Evolutionary conservation across 768 basidiomycete genomes (phyloP), one percentile per base, ranked within the genome.

Genomic region (Lactifluus pinguis): DNA sequence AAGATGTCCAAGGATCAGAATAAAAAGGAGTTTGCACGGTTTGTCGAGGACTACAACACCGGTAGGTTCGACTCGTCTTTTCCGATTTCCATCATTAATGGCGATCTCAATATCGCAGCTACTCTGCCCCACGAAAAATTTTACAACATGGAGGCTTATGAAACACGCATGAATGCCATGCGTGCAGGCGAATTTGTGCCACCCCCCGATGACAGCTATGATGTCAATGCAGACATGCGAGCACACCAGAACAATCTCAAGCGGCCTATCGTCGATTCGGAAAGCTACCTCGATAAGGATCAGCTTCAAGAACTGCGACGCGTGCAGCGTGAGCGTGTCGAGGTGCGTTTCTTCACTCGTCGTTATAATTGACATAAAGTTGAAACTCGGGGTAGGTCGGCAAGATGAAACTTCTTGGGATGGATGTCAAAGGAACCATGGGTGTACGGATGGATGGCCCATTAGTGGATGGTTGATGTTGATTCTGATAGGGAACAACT

Each of bases 91-190:
- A 42, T 8, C 29, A 51, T 48, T 62, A 59, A 25, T 51, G 30
- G 19, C n/a, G 25, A 10, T 14, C n/a, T 19, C 10, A 51, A 47
- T 30, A 44, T 42, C 25, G 13, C 61, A 93, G 93, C 92, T 14
- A 97, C 94, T 3, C 78, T 97, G 3, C 91, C 94, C 10, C 89
- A 95, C 68, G 92, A 95, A 71, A 97, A 97, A 71, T 97, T 94
- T 72, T 95, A 95, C 72, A 83, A 94, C 69, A 92, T 95, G 81
- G 84, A 83, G 57, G 80, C 82, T 6, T 93, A 92, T 70, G 91
- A 94, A 62, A 77, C 77, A 21, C 85, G 91, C 50, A 95, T 95
- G 94, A 72, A 81, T 41, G 84, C 90, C 21, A 74, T 95, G 52
- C 84, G 92, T 49, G 79, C 84, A n/a, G 94, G 94, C 42, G 92